These are phyloP conservation scores for grape (Vitis vinifera) DNA, from an alignment of 164 flowering plant species.

Conservation along the genomic window ASM3070453v1 NC_081810.1:19805501-19806000, in stretches of 20 bases:
- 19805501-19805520: slow-evolving; percentile 69
- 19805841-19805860: slow-evolving; percentile 74
- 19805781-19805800: slow-evolving; percentile 57
- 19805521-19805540: slow-evolving; percentile 62
- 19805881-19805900: slow-evolving; percentile 65
- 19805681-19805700: slow-evolving; percentile 66
- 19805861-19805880: slow-evolving; percentile 75
- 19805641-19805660: slow-evolving; percentile 50
- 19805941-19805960: slow-evolving; percentile 62
- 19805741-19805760: slow-evolving; percentile 58
- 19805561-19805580: slow-evolving; percentile 72
- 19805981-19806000: slow-evolving; percentile 68
- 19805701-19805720: slow-evolving; percentile 81
- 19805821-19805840: slow-evolving; percentile 74
- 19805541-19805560: slow-evolving; percentile 77
- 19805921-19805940: slow-evolving; percentile 78
- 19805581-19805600: slow-evolving; percentile 51
- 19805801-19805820: slow-evolving; percentile 71
- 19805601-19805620: slow-evolving; percentile 68
- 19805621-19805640: slow-evolving; percentile 68
- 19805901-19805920: slow-evolving; percentile 74
- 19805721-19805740: slow-evolving; percentile 80
- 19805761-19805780: slow-evolving; percentile 61
- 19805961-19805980: slow-evolving; percentile 78
- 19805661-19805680: slow-evolving; percentile 60